A percentile compares a stretch with the other conserved stretches of the same genome.
These are phyloP conservation scores for Termitomyces sp. DNA, from an alignment of 768 basidiomycete genomes.

Conservation along the genomic window DNA sequence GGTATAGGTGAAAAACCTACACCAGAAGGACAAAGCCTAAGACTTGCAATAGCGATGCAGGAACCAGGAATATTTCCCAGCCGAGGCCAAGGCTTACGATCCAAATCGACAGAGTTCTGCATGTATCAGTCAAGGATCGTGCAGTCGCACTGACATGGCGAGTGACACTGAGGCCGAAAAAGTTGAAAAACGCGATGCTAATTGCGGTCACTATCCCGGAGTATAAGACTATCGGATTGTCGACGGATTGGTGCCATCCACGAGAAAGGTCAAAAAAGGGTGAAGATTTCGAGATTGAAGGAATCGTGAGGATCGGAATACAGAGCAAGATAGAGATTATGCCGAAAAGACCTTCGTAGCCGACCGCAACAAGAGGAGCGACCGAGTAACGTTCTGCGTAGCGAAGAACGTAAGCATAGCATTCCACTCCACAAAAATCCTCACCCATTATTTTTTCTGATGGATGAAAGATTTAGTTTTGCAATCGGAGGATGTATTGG, in stretches of 20 bases:
- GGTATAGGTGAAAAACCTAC: conserved; percentile 37
- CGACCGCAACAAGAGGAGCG: conserved; percentile 87
- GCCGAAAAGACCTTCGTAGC: conserved; percentile 92
- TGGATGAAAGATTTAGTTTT: background rate
- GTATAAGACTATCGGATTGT: conserved; percentile 65
- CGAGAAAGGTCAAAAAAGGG: conserved; percentile 84
- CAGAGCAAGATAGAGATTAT: conserved; percentile 69
- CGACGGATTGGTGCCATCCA: conserved; percentile 85
- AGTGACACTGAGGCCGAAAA: conserved; percentile 87
- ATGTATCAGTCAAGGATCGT: conserved; percentile 87
- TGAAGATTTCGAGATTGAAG: conserved; percentile 56
- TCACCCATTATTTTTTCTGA: conserved; percentile 83
- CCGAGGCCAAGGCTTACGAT: conserved; percentile 81
- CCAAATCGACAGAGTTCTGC: conserved; percentile 96
- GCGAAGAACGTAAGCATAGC: background rate
- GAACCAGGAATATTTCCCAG: conserved; percentile 84
- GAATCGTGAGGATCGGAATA: conserved; percentile 75
- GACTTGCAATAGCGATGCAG: conserved; percentile 77
- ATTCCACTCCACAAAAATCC: background rate
- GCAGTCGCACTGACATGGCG: conserved; percentile 89
- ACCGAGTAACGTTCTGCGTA: conserved; percentile 64
- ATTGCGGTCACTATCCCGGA: conserved; percentile 66
- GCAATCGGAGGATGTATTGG: conserved; percentile 10
- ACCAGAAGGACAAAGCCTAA: conserved; percentile 84
- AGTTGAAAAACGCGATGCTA: conserved; percentile 81